Base-by-base conservation (phyloP, 208 protist genomes). In the Acanthamoeba lenticulata region DNA sequence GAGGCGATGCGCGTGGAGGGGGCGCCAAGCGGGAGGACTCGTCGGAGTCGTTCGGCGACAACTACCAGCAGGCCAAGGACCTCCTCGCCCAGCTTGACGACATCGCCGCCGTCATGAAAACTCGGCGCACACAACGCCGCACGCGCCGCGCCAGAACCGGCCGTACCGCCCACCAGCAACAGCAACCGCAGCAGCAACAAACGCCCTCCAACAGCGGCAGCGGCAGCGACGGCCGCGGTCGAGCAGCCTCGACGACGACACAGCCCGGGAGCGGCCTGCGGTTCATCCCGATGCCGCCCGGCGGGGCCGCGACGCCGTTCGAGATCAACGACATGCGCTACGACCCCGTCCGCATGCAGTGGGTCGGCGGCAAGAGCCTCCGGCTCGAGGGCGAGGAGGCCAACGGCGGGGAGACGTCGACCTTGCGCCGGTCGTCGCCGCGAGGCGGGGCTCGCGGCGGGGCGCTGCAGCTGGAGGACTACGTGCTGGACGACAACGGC, bases 401-500 rank as follows among this genome's bases (percentile, higher is more conserved):
- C 9, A 13, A 32, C 72, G 42, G 47, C 15, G 17, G 24, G 11
- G 38, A 42, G 21, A 21, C 24, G 24, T 81, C 72, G 42, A 81
- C 72, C 19, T 27, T 81, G 42, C 34, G 72, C 34, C 42, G 24
- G 38, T 81, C 72, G 42, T 49, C 38, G 17, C 72, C 72, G 42
- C 40, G 32, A 5, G 47, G 47, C 21, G 42, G 36, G 27, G 72
- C 38, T 15, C 38, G 34, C 17, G 52, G 52, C 15, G 15, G 52
- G 21, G 72, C 72, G 40, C 40, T 81, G 72, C 72, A 38, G 11
- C 36, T 24, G 40, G 72, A 81, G 72, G 72, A 81, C 72, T 81
- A 81, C 72, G 72, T 81, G 72, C 40, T 81, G 19, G 72, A 81
- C 21, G 72, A 81, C 42, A 81, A 7, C 15, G 72, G 72, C 34